phyloP scores from a whole-genome alignment of 1,284 basidiomycete genomes.

The Phylloporus sp. region DNA sequence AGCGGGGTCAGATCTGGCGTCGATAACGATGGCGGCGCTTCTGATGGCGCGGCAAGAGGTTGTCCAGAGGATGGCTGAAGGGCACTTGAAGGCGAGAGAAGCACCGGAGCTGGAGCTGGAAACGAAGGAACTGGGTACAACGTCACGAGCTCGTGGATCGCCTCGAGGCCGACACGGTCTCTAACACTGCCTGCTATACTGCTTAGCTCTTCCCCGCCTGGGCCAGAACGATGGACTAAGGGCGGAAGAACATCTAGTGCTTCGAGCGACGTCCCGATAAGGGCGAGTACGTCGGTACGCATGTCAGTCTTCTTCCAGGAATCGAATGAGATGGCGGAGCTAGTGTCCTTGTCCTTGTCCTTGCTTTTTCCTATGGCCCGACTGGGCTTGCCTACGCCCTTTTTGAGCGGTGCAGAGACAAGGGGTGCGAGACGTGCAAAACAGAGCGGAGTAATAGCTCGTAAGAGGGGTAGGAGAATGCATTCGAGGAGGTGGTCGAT shows the following conservation, averaged over 20 bases:
- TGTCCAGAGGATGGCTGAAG: slow-evolving; percentile 1
- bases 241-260: slow-evolving; percentile 24
- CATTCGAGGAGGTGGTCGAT: slow-evolving; percentile 25
- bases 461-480: slow-evolving; percentile 29
- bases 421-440: slow-evolving; percentile 21
- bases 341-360: slow-evolving; percentile 6
- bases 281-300: slow-evolving; percentile 26
- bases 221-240: neutral
- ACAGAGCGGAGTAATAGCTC: slow-evolving; percentile 26
- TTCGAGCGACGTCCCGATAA: slow-evolving; percentile 26
- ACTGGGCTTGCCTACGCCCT: slow-evolving; percentile 2
- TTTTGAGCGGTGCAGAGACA: slow-evolving; percentile 7
- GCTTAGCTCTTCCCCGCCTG: too few relatives aligned
- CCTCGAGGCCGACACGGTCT: slow-evolving; percentile 30
- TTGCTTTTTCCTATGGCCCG: slow-evolving; percentile 8
- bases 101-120: too few relatives aligned
- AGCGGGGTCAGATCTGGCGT: neutral
- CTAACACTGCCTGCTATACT: slow-evolving; percentile 17
- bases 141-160: slow-evolving; percentile 30
- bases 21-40: neutral
- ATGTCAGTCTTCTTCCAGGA: slow-evolving; percentile 12
- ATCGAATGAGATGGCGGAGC: neutral
- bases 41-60: neutral
- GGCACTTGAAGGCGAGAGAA: neutral
- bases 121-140: slow-evolving; percentile 22